Base-by-base conservation (phyloP, 495 filamentous ascomycete genomes). In the Ascodesmis nigricans region DNA sequence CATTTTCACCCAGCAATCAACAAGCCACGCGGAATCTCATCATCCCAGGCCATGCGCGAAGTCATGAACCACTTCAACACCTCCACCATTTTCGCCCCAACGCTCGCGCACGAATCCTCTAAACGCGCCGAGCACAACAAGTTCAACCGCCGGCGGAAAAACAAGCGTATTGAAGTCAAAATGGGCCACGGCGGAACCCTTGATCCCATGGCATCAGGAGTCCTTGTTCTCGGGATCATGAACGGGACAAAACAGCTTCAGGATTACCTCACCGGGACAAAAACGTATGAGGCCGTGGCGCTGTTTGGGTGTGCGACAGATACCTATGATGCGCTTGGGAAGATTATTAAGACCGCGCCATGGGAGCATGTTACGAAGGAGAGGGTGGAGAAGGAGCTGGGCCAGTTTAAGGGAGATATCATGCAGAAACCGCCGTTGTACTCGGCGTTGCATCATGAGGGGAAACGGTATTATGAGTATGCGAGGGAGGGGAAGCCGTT, bases 121-220 rank as follows among this genome's bases (percentile, higher is more conserved):
- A 50, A 42, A 2, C 66, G 70, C 25, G 49, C 55, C 1, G 69
- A 84, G 42, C 59, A 49, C 15, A 52, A 58, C 5, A 62, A 54
- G 47, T 65, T 73, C 52, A 61, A 61, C 17, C 58, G 60, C 25
- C 65, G 66, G 15, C 58, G 66, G 38, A 57, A 62, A 29, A 49
- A 56, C 26, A 45, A 58, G 22, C 55, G 63, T 0, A 39, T 75
- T 5, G 63, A 78, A 37, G 73, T 95, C 41, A 99, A 99, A 59
- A 75, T 95, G 45, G 87, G 87, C 13, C 87, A 99, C 58, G 87
- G 90, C 22, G 87, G 87, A 22, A 99, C 87, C 0, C 65, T 99
- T 2, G 87, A 99, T 47, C 87, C 87, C 3, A 66, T 93, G 42
- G 87, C 87, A 9, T 91, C 79, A 1, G 87, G 87, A 16, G 79